Percentiles rank a stretch among this genome's conserved stretches.
Conservation (phyloP, 345 rosid species). For the Gossypium sturtianum region DNA sequence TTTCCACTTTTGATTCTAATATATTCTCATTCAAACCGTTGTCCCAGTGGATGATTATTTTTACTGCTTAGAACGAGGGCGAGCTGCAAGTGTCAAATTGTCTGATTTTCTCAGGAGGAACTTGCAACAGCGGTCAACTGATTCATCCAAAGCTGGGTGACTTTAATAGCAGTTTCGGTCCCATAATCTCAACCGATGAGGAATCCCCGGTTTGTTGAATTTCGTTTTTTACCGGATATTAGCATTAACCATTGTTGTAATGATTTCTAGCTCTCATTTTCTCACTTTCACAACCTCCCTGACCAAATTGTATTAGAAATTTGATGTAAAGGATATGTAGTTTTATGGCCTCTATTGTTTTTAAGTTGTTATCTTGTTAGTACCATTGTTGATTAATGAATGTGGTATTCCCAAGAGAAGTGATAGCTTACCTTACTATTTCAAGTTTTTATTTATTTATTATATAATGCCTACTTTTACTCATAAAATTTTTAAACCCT, state of each 20-base stretch:
- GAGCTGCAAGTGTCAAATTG: conserved; percentile 63
- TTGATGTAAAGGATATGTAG: background rate
- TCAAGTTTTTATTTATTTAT: too few relatives aligned
- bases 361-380: background rate
- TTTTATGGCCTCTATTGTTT: background rate
- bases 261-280: background rate
- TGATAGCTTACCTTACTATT: background rate
- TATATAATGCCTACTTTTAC: too few relatives aligned
- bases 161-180: background rate
- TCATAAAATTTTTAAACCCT: too few relatives aligned
- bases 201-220: background rate
- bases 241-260: background rate
- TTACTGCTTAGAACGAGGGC: conserved; percentile 62
- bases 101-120: conserved; percentile 79
- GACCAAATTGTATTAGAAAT: background rate
- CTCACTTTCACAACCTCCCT: background rate
- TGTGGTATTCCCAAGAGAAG: background rate
- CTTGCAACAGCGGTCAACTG: conserved; percentile 50
- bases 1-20: background rate
- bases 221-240: background rate
- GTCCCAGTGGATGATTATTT: conserved; percentile 69
- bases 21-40: conserved; percentile 2
- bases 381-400: background rate
- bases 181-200: background rate
- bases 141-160: conserved; percentile 30